A percentile compares a stretch with the other conserved stretches of the same genome.
Conservation (phyloP, 176 grass and related monocot species). For the Phragmites australis region DNA sequence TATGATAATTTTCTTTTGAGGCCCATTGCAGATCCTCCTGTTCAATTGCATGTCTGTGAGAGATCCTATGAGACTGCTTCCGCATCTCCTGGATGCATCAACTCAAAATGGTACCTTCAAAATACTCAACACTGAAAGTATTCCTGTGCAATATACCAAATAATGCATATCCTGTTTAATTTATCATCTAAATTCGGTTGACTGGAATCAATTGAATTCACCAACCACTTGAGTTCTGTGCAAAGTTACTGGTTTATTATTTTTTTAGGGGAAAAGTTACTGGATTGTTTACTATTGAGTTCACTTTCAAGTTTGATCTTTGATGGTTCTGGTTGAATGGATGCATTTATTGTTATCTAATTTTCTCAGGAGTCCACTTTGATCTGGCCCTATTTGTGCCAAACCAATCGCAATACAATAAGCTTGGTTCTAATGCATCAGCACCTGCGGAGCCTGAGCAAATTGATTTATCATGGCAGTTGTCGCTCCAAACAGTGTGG, state of each 20-base stretch:
- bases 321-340: constrained; percentile 10
- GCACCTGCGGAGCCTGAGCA: constrained; percentile 72
- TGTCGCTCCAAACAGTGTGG: constrained; percentile 80
- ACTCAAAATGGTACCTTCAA: constrained; percentile 60
- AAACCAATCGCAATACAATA: constrained; percentile 88
- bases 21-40: constrained; percentile 68
- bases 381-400: constrained; percentile 86
- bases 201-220: neutral
- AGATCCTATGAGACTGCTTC: constrained; percentile 86
- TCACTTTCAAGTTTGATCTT: neutral
- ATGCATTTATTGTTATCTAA: constrained; percentile 8
- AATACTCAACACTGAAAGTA: neutral
- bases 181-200: neutral
- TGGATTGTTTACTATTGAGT: neutral
- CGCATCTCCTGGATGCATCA: constrained; percentile 65
- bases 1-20: constrained; percentile 22
- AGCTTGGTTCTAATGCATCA: constrained; percentile 72
- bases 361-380: constrained; percentile 69
- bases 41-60: constrained; percentile 99
- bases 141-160: neutral
- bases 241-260: neutral
- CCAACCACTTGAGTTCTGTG: neutral
- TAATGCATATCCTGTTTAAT: neutral
- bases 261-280: too few species aligned
- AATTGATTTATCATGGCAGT: constrained; percentile 91